A percentile compares a stretch with the other conserved stretches of the same genome.
Evolutionary conservation across 2,329 filamentous ascomycete genomes (phyloP).

Genomic region (Nemania sp.): DNA sequence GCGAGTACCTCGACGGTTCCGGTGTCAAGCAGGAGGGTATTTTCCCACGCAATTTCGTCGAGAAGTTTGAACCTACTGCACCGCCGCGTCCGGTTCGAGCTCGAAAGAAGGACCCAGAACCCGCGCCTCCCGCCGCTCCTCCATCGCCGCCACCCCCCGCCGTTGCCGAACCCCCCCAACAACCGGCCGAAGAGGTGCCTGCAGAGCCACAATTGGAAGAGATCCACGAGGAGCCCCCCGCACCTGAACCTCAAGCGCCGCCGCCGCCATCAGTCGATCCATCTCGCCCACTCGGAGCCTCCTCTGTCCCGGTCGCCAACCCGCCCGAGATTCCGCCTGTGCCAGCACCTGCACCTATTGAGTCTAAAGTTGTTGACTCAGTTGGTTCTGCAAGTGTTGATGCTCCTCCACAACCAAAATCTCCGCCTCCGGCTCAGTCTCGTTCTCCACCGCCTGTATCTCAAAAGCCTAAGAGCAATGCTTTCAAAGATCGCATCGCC

Average conservation of each 20-base stretch:
- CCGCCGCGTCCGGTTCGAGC: conserved; percentile 82
- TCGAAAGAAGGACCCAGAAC: conserved; percentile 67
- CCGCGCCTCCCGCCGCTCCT: conserved; percentile 42
- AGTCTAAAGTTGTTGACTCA: conserved; percentile 40
- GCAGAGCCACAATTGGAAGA: conserved; percentile 26
- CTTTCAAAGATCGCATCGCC: conserved; percentile 94
- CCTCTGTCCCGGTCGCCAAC: conserved; percentile 40
- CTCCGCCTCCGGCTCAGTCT: conserved; percentile 43
- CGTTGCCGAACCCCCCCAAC: conserved; percentile 35
- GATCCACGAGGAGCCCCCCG: conserved; percentile 42
- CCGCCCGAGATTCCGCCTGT: conserved; percentile 46
- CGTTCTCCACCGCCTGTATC: conserved; percentile 67
- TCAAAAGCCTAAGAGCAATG: conserved; percentile 75
- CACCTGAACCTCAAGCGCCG: conserved; percentile 36
- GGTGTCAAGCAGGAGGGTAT: conserved; percentile 82
- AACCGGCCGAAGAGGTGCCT: conserved; percentile 31
- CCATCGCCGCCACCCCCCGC: conserved; percentile 43
- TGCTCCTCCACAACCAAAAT: conserved; percentile 47
- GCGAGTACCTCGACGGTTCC: conserved; percentile 78
- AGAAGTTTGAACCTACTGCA: conserved; percentile 89
- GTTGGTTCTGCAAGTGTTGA: conserved; percentile 47
- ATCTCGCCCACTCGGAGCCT: conserved; percentile 37
- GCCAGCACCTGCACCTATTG: conserved; percentile 43
- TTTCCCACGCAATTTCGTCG: conserved; percentile 96
- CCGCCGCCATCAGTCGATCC: conserved; percentile 35